Conservation (phyloP, 495 filamentous ascomycete genomes). For the Lasiosphaeriaceae sp. region DNA sequence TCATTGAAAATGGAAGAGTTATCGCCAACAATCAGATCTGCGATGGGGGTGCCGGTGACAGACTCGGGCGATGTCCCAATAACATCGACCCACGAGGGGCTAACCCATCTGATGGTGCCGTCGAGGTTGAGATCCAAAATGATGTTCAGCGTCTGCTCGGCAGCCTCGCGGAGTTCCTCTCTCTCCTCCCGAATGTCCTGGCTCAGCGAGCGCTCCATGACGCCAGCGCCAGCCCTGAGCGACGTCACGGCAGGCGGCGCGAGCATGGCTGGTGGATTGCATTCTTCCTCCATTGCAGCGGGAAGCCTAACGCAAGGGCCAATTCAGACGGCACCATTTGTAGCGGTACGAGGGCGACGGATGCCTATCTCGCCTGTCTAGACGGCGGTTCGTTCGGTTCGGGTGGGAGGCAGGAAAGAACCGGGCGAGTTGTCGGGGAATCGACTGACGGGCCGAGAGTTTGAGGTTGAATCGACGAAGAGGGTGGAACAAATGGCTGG, state of each 20-base stretch:
- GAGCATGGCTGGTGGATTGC: conserved; percentile 31
- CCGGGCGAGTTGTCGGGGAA: neutral
- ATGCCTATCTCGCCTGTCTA: conserved; percentile 10
- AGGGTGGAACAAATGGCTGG: neutral
- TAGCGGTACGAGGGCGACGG: neutral
- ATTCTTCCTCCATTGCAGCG: conserved; percentile 42
- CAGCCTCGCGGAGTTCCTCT: conserved; percentile 89
- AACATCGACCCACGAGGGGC: conserved; percentile 93
- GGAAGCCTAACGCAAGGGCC: conserved; percentile 10
- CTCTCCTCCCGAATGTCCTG: conserved; percentile 64
- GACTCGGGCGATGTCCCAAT: conserved; percentile 73
- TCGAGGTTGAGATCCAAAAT: conserved; percentile 90
- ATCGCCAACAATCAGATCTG: conserved; percentile 71
- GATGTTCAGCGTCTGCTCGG: conserved; percentile 92
- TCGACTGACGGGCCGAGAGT: neutral
- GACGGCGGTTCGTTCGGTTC: neutral
- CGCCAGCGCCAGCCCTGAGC: conserved; percentile 43
- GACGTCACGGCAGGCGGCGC: conserved; percentile 46
- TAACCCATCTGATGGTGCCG: conserved; percentile 88
- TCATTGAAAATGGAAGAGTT: conserved; percentile 75
- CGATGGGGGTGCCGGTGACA: conserved; percentile 72
- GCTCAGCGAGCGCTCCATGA: conserved; percentile 52
- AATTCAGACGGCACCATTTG: conserved; percentile 19
- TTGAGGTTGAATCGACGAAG: neutral
- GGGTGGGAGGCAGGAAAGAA: neutral